Conservation (phyloP, 106 monocot species). For the Iris macrosiphon region DNA sequence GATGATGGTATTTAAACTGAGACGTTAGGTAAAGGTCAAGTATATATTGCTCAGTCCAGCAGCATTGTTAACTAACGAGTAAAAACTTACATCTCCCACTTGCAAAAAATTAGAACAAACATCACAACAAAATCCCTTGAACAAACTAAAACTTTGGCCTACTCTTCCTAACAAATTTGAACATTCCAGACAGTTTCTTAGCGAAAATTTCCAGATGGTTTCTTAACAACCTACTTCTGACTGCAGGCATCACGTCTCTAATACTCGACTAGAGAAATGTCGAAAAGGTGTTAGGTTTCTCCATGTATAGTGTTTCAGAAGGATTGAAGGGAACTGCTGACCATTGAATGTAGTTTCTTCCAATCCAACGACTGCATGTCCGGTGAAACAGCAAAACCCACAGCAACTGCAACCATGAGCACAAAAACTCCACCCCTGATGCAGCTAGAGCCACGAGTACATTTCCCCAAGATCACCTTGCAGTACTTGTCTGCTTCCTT, state of each 20-base stretch:
- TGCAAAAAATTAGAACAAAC: background rate
- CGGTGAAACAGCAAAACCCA: constrained; percentile 28
- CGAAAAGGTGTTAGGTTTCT: background rate
- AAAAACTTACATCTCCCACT: background rate
- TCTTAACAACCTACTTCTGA: background rate
- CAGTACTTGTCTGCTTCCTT: constrained; percentile 79
- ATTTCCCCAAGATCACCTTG: constrained; percentile 55
- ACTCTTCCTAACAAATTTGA: background rate
- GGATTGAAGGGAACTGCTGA: constrained; percentile 20
- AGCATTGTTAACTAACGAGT: background rate
- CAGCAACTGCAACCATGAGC: constrained; percentile 23
- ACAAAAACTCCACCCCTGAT: constrained; percentile 26
- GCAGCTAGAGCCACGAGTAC: constrained; percentile 34
- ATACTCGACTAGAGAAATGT: too few species aligned
- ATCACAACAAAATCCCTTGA: background rate
- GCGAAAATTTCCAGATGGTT: background rate
- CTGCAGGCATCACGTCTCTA: background rate
- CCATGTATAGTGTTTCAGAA: constrained; percentile 11
- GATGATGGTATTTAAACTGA: too few species aligned
- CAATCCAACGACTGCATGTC: constrained; percentile 31
- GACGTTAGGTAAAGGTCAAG: background rate
- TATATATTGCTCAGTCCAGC: background rate
- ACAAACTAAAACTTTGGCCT: background rate
- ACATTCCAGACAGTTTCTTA: background rate
- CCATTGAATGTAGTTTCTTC: constrained; percentile 34